Base-by-base conservation (phyloP, 768 basidiomycete genomes). In the Boletus rubropictus region DNA sequence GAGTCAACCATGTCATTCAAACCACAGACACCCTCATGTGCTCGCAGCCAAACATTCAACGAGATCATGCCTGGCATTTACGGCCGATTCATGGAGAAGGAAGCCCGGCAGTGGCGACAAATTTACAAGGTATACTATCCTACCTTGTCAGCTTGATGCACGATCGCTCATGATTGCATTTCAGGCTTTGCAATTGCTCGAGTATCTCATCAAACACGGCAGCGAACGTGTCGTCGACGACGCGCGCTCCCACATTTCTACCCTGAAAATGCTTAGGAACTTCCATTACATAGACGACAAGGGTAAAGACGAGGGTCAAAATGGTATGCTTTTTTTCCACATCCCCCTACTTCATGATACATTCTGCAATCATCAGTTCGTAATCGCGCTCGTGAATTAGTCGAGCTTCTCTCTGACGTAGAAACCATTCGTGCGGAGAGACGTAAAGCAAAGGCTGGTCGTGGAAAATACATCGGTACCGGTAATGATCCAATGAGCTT, bases 251-350 rank as follows among this genome's bases (percentile, higher is more conserved):
- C 96, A 98, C 66, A 74, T 97, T 22, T 86, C 91, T 22, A 95
- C 94, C 17, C 77, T 99, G 58, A 98, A 98, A 72, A 97, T 98
- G 90, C 79, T 98, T 10, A 74, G 93, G 48, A 96, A 86, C 60
- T 99, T 99, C 71, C 95, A 98, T 63, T 97, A 97, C 66, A 89
- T 97, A 46, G 96, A 99, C 55, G 95, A 98, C 53, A 95, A 95
- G 71, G 93, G 91, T 40, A 98, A 99, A 66, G 96, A 99, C 61
- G 91, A 99, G 67, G 96, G 96, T 6, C 78, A 96, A 58, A 99
- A 99, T 59, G 92, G 94, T 92, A 52, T n/a, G 70, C 25, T n/a
- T 10, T 27, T 12, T 4, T 7, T 22, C 28, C 34, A 14, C n/a
- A 5, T n/a, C 32, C 2, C 12, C 20, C 15, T 29, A 0, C 17